Base-by-base conservation (phyloP, 139 green algal genomes). In the Chlorella sorokiniana region DNA sequence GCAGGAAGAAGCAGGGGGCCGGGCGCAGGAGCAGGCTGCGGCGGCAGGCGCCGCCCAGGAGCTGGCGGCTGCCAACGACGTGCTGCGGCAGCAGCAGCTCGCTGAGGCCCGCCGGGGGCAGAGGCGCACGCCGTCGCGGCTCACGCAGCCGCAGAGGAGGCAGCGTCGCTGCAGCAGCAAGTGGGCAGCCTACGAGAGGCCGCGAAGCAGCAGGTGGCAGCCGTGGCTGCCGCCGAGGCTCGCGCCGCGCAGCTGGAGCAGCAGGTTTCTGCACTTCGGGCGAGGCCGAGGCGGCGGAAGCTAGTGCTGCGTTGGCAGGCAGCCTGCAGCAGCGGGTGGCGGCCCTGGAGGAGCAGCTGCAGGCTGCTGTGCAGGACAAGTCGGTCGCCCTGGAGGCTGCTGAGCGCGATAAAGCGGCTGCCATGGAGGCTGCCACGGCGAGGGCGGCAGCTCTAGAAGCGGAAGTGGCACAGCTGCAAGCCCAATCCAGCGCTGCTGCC, bases 131-230 rank as follows among this genome's bases (percentile, higher is more conserved):
- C 10, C 31, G 59, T 25, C 23, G 63, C 45, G 10, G 61, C 44
- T 7, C 22, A 37, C 3, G 61, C 59, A 2, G 59, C 45, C 6
- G 75, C 22, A 16, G 76, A 65, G 33, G 44, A 82, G 42, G 51
- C 63, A 22, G 62, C 65, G 14, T 22, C 9, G 20, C 42, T 65
- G 63, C 62, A 52, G 42, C 44, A 82, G 76, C 37, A 74, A 63
- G 44, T n/a, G 25, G 25, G 3, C 14, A 70, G 38, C 56, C 38
- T 70, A 16, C 38, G 33, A 31, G 48, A 81, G 76, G 54, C 48
- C 8, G 76, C 59, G 29, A 81, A 45, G 59, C 75, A 77, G 70
- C 70, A 63, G 18, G 52, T 23, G 18, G 51, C 52, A 1, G 59
- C 56, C 6, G 4, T 23, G 3, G 40, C 56, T 5, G 40, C 59